Base-by-base conservation (phyloP, 257 asterid species). In the Salvia hispanica region DNA sequence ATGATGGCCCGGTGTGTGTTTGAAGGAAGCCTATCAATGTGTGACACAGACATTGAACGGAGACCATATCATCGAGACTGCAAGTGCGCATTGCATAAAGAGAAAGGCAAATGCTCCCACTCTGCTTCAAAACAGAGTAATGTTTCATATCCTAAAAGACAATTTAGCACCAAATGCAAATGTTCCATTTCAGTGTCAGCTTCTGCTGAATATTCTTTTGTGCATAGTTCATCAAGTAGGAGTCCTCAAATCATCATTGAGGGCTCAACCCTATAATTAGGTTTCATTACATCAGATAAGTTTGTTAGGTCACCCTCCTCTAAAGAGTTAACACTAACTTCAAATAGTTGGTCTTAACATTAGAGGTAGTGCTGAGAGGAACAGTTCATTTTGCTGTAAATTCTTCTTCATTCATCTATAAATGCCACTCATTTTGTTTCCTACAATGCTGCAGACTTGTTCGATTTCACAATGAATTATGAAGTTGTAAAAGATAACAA, bases 41-140 rank as follows among this genome's bases (percentile, higher is more conserved):
- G 61, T 6, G 82, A 76, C 74, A 76, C 25, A 52, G 71, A 72
- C 31, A 76, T 80, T 18, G 83, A 83, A 58, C 69, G 76, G 9
- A 70, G 83, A 61, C 83, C 83, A 5, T 81, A 81, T 36, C 83
- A 78, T 57, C 50, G 46, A 0, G 42, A 81, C 44, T 75, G 86
- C 66, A 54, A 64, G 8, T 78, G 81, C 46, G 75, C 79, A 70
- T 40, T 78, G 70, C 83, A 78, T 60, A 37, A 78, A 13, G 4
- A 3, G 57, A 63, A 71, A 55, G 74, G 56, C 1, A 52, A 34
- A 12, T 70, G 77, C 58, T 36, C 74, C 3, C 78, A 58, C 21
- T 16, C 53, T 10, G 37, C 45, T 11, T 54, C 62, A 34, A 70
- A 53, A 4, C 5, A 4, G 15, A 67, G 69, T 58, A 77, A 53